Evolutionary conservation across 1,284 basidiomycete species (phyloP), one percentile per base, ranked within the genome.

Genomic region (Apiotrichum mycotoxinovorans): DNA sequence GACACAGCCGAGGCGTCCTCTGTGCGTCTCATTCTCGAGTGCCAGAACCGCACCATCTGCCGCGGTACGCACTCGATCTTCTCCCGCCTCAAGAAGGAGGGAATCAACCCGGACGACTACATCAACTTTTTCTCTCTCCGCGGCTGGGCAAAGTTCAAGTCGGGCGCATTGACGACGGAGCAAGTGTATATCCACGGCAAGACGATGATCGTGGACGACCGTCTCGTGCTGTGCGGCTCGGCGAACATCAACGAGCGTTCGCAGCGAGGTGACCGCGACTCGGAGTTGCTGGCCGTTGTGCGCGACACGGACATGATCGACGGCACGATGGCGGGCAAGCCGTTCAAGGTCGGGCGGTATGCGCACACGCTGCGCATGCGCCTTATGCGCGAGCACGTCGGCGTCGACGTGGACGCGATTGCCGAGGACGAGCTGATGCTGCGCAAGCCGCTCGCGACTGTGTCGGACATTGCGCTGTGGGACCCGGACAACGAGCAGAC

Each of bases 181-280:
- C 88, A 92, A 79, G 87, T 94, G 18, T 94, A 95, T 73, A 91
- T 94, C 60, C 91, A 94, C 72, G 89, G 83, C 51, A 92, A 92
- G 62, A 77, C 75, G 27, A 94, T 95, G 80, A 87, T 98, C 54
- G 92, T 98, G 12, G 96, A 98, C 73, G 95, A 99, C 71, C 87
- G 76, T 34, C 81, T 96, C 43, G 94, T 87, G n/a, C 91, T 98
- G 64, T 97, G 97, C 66, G 95, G 95, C n/a, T 96, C 93, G 57
- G 95, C 95, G 20, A 98, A 98, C 74, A 95, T 98, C 81, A 98
- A 99, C 72, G 95, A 99, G 76, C 85, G 95, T 34, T 95, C 91
- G 33, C 91, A 93, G 74, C 83, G 91, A 23, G 95, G 95, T 38
- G 95, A 98, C 75, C 87, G 96, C 43, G 95, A 99, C 76, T 97